Evolutionary conservation across 257 asterid genomes (phyloP).

Genomic region (Petrea volubilis): DNA sequence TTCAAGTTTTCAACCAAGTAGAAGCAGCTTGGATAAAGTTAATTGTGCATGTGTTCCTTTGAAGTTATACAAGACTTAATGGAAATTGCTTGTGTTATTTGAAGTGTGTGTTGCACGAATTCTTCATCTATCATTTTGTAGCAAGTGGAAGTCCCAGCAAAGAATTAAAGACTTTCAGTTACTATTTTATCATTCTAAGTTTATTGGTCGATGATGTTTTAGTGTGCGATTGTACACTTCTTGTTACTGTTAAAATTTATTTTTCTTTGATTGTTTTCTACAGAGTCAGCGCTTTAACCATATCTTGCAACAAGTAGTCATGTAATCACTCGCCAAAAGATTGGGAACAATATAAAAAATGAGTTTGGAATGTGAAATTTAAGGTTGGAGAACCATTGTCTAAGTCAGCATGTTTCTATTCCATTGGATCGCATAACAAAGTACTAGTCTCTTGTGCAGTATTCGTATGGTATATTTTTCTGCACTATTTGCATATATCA

Average conservation of each 20-base stretch:
- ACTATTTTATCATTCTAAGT: too few species aligned
- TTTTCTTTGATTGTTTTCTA: not conserved
- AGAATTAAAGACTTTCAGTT: too few species aligned
- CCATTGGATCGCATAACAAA: not conserved
- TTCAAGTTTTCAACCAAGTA: too few species aligned
- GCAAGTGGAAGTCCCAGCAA: too few species aligned
- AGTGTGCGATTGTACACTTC: conserved; percentile 1
- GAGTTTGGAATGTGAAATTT: not conserved
- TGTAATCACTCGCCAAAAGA: not conserved
- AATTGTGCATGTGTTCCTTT: too few species aligned
- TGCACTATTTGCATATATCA: not conserved
- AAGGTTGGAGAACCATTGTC: too few species aligned
- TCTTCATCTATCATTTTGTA: too few species aligned
- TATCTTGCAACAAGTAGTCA: not conserved
- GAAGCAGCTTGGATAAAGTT: too few species aligned
- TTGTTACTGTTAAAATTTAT: conserved; percentile 7
- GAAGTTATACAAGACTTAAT: too few species aligned
- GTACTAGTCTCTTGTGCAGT: not conserved
- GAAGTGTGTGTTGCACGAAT: too few species aligned
- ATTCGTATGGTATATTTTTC: not conserved
- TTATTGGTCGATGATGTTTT: not conserved
- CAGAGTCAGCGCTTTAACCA: not conserved
- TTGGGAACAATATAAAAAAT: not conserved
- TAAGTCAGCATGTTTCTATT: not conserved
- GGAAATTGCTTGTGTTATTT: too few species aligned